Evolutionary conservation across 768 basidiomycete genomes (phyloP), one percentile per base, ranked within the genome.

Genomic region (Tulasnella sp.): DNA sequence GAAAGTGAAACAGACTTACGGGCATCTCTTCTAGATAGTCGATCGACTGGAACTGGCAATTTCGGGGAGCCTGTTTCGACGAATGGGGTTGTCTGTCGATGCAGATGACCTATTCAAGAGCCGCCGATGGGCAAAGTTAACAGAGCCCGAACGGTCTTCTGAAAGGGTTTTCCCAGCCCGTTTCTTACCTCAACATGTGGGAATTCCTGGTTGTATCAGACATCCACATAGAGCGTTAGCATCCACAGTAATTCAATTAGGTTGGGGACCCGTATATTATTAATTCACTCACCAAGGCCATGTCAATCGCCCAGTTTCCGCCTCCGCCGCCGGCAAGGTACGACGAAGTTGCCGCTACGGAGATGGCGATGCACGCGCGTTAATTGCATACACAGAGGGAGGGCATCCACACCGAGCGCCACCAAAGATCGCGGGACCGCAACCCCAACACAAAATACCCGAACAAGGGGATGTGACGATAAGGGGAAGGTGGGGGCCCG

Each of bases 301-400:
- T 77, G 70, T 77, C 77, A 20, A 77, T 77, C 26, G 70, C 69
- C 77, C 77, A 71, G 69, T 70, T 77, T 57, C 29, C 40, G 7
- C 40, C 71, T 39, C 75, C 71, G 32, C 46, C 46, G 37, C 35
- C 74, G 74, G 74, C 44, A 48, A 48, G 46, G 55, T 75, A 51
- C 42, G 74, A 26, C 23, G 55, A 37, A 32, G 46, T 75, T 48
- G 44, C 39, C 42, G 74, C 55, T 51, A 48, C 46, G 55, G 42
- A 15, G 26, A 75, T 44, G 40, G 46, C 39, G 15, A 72, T 67
- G 23, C 71, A 73, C 39, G n/a, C 9, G 37, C 35, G 20, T 32
- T 39, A 74, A 46, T 16, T 46, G 48, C 35, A 61, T 16, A n/a
- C n/a, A 61, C 23, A 29, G 57, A 61, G 9, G 29, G 29, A 6